phyloP scores from a whole-genome alignment of 2,329 filamentous ascomycete species.

The Colletotrichum cordylinicola region DNA sequence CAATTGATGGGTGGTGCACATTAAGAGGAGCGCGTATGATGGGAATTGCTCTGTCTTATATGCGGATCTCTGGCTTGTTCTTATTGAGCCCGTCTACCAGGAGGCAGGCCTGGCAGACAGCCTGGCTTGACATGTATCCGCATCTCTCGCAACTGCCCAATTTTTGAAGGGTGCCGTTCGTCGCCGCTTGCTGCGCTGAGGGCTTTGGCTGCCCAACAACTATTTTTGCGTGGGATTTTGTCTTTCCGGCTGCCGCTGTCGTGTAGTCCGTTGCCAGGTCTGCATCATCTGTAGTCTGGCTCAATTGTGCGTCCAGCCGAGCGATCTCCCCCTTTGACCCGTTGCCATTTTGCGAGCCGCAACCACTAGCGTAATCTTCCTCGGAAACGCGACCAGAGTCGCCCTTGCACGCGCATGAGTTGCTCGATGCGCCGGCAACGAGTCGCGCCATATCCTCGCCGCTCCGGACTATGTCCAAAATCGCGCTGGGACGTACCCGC shows the following conservation, averaged over 20 bases:
- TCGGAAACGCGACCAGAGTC: conserved; percentile 40
- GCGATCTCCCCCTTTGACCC: conserved; percentile 79
- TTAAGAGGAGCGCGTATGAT: not conserved
- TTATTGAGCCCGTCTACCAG: conserved; percentile 92
- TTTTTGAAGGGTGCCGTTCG: conserved; percentile 58
- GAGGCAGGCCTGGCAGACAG: conserved; percentile 91
- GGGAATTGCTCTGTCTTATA: conserved; percentile 41
- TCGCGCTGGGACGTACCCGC: conserved; percentile 89
- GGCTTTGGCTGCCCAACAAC: not conserved
- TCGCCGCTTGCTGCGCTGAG: not conserved
- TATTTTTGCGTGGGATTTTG: not conserved
- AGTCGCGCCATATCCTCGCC: conserved; percentile 95
- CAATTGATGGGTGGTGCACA: not conserved
- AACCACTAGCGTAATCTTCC: conserved; percentile 58
- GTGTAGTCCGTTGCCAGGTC: conserved; percentile 72
- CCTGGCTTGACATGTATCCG: conserved; percentile 95
- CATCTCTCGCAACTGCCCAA: conserved; percentile 86
- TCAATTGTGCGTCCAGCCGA: conserved; percentile 77
- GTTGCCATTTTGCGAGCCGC: conserved; percentile 59
- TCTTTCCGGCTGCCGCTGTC: not conserved
- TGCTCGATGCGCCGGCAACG: conserved; percentile 66
- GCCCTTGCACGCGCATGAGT: conserved; percentile 48
- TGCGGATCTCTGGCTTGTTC: conserved; percentile 64
- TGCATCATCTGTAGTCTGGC: conserved; percentile 65
- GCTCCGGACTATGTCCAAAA: conserved; percentile 91